A percentile compares a stretch with the other conserved stretches of the same genome.
Evolutionary conservation across 2,329 filamentous ascomycete species (phyloP).

Genomic region (Fusarium oxysporum): DNA sequence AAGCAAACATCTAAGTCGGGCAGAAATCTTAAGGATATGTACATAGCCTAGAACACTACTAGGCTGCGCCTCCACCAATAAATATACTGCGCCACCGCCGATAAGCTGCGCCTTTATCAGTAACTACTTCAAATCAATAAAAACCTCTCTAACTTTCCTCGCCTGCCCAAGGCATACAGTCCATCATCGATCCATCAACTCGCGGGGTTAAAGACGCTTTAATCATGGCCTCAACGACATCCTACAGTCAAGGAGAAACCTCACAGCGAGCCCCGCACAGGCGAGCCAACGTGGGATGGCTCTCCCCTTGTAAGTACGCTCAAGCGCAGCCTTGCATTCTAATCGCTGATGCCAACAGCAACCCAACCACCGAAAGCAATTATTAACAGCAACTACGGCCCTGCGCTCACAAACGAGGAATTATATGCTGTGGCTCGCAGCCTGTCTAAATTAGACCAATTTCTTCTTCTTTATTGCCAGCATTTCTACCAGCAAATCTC

Average conservation of each 20-base stretch:
- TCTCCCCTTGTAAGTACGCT: not conserved
- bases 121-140: not conserved
- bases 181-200: accelerated
- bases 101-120: not conserved
- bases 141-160: not conserved
- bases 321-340: accelerated
- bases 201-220: accelerated
- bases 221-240: not conserved
- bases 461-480: not conserved
- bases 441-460: not conserved
- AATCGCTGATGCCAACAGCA: not conserved
- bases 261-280: not conserved
- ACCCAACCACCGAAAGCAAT: not conserved
- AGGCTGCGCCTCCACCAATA: not conserved
- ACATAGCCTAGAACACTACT: accelerated
- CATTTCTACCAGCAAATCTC: not conserved
- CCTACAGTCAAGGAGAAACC: not conserved
- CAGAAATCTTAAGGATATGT: not conserved
- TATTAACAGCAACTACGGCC: not conserved
- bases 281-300: not conserved
- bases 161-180: not conserved
- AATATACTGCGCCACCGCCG: not conserved
- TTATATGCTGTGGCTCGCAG: accelerated
- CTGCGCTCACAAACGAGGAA: not conserved
- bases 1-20: accelerated